Conservation (phyloP, 345 rosid species). For the Aegle marmelos region DNA sequence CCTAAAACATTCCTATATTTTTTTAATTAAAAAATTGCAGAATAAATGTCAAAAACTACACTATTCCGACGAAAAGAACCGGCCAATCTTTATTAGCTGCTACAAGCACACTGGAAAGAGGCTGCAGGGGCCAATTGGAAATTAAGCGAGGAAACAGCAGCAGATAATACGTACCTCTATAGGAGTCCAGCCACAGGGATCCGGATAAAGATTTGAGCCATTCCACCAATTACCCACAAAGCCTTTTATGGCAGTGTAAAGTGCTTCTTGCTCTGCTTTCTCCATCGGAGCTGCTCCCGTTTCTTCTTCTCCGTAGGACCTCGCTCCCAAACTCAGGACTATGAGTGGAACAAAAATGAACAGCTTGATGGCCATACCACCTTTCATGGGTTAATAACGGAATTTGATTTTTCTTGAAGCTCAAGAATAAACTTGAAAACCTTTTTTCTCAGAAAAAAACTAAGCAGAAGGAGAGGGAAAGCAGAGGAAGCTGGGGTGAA, state of each 20-base stretch:
- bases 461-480: constrained; percentile 9
- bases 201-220: constrained; percentile 87
- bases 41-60: not conserved
- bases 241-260: constrained; percentile 75
- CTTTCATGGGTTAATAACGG: constrained; percentile 14
- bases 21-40: not conserved
- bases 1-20: not conserved
- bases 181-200: constrained; percentile 99
- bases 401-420: not conserved
- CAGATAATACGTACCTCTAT: constrained; percentile 51
- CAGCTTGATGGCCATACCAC: not conserved
- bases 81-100: not conserved
- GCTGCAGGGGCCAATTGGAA: not conserved
- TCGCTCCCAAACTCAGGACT: constrained; percentile 32
- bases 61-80: not conserved
- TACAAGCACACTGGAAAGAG: not conserved
- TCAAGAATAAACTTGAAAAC: not conserved
- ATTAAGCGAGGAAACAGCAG: constrained; percentile 23
- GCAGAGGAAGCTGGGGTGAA: not conserved
- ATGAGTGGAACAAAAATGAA: constrained; percentile 35
- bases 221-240: constrained; percentile 90
- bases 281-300: constrained; percentile 67
- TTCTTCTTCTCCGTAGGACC: constrained; percentile 42
- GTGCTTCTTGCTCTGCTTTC: constrained; percentile 61
- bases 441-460: not conserved